Conservation (phyloP, 257 asterid species). For the Scutellaria barbata region DNA sequence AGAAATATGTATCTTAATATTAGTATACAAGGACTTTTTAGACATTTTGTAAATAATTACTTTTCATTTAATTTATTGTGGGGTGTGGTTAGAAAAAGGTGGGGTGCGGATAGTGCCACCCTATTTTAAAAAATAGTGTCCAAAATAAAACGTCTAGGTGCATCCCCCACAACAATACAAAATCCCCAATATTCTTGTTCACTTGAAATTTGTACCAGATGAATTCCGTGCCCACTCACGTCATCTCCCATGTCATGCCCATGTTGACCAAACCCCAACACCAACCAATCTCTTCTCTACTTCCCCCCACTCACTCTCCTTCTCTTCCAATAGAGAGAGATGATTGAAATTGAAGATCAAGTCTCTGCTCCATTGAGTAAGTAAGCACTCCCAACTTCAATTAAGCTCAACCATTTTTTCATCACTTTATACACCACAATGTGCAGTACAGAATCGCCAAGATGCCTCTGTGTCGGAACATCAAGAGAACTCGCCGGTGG, state of each 20-base stretch:
- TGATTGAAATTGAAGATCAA: constrained; percentile 40
- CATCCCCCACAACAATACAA: not conserved
- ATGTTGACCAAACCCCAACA: not conserved
- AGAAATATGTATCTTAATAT: no score
- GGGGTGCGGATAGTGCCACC: no score
- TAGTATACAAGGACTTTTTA: no score
- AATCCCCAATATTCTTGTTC: no score
- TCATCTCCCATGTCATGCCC: not conserved
- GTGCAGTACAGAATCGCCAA: constrained; percentile 45
- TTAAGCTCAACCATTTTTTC: constrained; percentile 18
- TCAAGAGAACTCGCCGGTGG: constrained; percentile 65
- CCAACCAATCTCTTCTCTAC: not conserved
- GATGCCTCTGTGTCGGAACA: constrained; percentile 37
- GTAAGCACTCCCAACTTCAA: constrained; percentile 9
- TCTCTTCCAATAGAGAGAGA: not conserved
- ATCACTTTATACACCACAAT: not conserved
- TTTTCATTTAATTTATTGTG: no score
- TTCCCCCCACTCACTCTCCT: not conserved
- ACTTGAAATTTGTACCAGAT: no score
- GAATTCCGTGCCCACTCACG: not conserved
- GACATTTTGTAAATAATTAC: no score
- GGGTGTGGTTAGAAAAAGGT: no score
- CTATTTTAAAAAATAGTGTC: no score
- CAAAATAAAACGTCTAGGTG: not conserved
- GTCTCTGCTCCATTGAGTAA: constrained; percentile 50